Evolutionary conservation across 2,329 filamentous ascomycete species (phyloP), one percentile per base, ranked within the genome.

Genomic region (Elsinoe perseae): DNA sequence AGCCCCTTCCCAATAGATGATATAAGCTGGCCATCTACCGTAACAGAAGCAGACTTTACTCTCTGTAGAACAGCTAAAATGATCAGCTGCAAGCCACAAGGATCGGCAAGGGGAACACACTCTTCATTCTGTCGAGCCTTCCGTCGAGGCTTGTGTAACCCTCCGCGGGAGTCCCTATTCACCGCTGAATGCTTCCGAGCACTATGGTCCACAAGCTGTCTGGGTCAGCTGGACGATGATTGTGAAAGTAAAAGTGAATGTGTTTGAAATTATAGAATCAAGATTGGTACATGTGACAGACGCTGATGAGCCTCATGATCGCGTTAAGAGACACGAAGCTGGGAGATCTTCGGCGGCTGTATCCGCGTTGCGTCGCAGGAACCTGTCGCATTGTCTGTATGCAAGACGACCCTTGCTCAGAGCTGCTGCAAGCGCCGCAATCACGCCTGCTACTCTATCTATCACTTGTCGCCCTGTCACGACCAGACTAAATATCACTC

Each of bases 31-130:
- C 89, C 86, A 68, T 98, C 91, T 54, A 98, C 92, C 1, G 90
- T 93, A 64, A 98, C 93, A 6, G 92, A 96, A 59, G 92, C 92
- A 42, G 91, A 97, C 59, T 95, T 83, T 53, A 98, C 93, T 62
- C 93, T 83, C 73, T 98, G 93, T 54, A 97, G 76, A 59, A 98
- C 88, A 55, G 90, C 93, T 96, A 66, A 54, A 58, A 54, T 52
- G 59, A 63, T 69, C 59, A 64, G 61, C 60, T 64, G 60, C 58
- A 48, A 56, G 43, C 52, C 50, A 42, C 32, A 16, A 14, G 46
- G 50, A 52, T 42, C 28, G 3, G 54, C 60, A 56, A 9, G 30
- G 57, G 56, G 38, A n/a, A 59, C 66, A 57, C 61, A 74, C 72
- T 71, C 68, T 75, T 75, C 73, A 74, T 73, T 57, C 36, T 61